These are phyloP conservation scores for Trichoderma semiorbis DNA, from an alignment of 2,329 filamentous ascomycete genomes.

Conservation along the genomic window DNA sequence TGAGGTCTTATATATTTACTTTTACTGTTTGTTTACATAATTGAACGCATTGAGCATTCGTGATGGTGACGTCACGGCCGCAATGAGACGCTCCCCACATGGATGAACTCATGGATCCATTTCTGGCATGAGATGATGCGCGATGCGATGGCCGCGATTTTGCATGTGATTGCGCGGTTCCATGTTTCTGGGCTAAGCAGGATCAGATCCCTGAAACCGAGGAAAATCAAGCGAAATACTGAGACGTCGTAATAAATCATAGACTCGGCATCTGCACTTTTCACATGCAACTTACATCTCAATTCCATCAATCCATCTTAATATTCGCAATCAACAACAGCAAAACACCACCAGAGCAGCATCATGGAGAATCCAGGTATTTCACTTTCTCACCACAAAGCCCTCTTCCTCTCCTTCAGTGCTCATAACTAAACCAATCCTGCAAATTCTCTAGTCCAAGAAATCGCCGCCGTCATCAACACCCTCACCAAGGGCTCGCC, in stretches of 20 bases:
- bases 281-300: background rate
- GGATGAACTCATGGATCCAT: constrained; percentile 11
- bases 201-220: background rate
- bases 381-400: too few species aligned
- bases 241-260: background rate
- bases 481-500: constrained; percentile 65
- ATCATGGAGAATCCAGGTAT: constrained; percentile 44
- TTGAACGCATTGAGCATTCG: background rate
- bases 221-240: background rate
- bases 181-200: background rate
- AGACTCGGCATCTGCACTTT: background rate
- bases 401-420: background rate
- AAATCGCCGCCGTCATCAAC: constrained; percentile 65
- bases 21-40: too few species aligned
- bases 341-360: background rate
- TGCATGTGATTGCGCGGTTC: constrained; percentile 12
- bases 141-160: background rate
- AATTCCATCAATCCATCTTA: background rate
- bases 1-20: background rate
- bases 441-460: constrained; percentile 37
- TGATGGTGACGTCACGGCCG: constrained; percentile 29
- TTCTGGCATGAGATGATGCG: background rate
- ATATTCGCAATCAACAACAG: background rate
- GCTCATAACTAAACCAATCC: background rate
- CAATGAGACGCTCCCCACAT: constrained; percentile 16